phyloP scores from a whole-genome alignment of 1,284 basidiomycete genomes.

The Cutaneotrichosporon dermatis region DNA sequence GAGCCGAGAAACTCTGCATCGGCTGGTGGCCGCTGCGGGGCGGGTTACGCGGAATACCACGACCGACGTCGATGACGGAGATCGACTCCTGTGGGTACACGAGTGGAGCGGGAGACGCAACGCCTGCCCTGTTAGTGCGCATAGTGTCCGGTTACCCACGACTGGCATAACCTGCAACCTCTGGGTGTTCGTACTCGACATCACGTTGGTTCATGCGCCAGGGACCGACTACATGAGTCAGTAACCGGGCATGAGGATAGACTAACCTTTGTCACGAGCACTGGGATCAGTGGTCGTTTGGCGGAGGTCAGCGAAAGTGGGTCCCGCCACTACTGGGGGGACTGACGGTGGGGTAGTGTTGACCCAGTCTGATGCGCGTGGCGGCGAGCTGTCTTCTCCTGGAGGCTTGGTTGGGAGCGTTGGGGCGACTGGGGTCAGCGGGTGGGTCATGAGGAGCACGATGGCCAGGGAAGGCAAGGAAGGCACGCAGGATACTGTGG shows the following conservation, averaged over 20 bases:
- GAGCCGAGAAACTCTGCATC: slow-evolving; percentile 25
- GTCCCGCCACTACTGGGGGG: neutral
- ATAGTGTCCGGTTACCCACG: too few species aligned
- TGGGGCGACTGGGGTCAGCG: neutral
- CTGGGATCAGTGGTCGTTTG: neutral
- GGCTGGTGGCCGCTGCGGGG: neutral
- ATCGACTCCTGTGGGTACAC: neutral
- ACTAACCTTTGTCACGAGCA: neutral
- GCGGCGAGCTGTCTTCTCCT: neutral
- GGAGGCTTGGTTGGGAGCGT: neutral
- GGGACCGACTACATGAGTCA: neutral
- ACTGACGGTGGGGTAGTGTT: neutral
- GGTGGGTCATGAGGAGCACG: too few species aligned
- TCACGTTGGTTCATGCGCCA: neutral
- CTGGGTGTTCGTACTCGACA: neutral
- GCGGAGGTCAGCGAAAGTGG: neutral
- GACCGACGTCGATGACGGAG: neutral
- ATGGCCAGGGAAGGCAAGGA: too few species aligned
- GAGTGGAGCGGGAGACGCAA: neutral
- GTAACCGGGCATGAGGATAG: too few species aligned
- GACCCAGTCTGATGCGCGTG: neutral
- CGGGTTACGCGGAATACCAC: neutral
- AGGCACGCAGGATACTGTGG: too few species aligned
- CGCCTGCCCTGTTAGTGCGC: neutral
- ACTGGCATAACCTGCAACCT: neutral